phyloP scores from a whole-genome alignment of 352 stramenopile species.

The Phytopythium mirpurense region DNA sequence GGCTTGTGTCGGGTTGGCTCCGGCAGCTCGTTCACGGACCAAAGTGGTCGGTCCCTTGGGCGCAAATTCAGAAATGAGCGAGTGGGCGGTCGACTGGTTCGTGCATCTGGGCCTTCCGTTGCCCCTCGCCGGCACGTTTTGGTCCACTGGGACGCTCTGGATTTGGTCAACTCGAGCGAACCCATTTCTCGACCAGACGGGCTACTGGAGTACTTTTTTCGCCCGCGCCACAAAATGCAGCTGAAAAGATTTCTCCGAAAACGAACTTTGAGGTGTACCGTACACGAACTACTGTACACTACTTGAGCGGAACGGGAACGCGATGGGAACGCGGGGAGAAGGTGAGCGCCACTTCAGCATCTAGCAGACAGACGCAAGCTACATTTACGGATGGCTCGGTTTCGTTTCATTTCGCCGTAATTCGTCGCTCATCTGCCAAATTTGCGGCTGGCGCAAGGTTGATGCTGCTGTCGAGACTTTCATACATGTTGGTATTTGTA shows the following conservation, averaged over 20 bases:
- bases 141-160: too few relatives aligned
- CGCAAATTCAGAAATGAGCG: background rate
- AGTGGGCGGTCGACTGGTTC: too few relatives aligned
- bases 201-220: background rate
- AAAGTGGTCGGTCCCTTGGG: too few relatives aligned
- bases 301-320: background rate
- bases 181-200: background rate
- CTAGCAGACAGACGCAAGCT: too few relatives aligned
- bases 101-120: too few relatives aligned
- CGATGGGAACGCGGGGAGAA: background rate
- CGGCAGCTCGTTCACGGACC: too few relatives aligned
- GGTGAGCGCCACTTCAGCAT: slow-evolving; percentile 2
- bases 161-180: background rate
- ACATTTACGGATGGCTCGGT: too few relatives aligned
- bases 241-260: background rate
- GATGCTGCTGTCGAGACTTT: background rate
- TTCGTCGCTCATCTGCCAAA: background rate
- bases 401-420: background rate
- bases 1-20: too few relatives aligned
- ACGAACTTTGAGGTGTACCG: too few relatives aligned
- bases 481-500: background rate
- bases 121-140: too few relatives aligned
- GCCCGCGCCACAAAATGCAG: background rate
- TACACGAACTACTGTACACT: too few relatives aligned
- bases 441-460: background rate